phyloP scores from a whole-genome alignment of 2,329 filamentous ascomycete species.

The Fusarium armeniacum region DNA sequence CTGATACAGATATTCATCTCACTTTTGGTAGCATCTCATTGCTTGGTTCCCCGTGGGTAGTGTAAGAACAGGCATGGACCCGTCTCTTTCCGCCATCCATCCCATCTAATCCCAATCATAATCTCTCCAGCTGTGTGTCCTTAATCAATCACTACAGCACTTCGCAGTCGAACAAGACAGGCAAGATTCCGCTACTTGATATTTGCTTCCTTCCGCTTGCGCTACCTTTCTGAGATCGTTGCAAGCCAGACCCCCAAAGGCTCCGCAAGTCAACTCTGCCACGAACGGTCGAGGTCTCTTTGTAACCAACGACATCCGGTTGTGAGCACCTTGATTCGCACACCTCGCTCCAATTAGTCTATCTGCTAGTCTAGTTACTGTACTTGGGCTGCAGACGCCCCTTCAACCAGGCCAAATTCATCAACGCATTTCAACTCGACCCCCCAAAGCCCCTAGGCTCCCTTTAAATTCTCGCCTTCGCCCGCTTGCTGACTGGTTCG shows the following conservation, averaged over 20 bases:
- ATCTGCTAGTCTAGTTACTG: slow-evolving; percentile 24
- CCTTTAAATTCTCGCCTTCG: slow-evolving; percentile 42
- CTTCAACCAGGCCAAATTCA: slow-evolving; percentile 34
- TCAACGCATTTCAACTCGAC: slow-evolving; percentile 33
- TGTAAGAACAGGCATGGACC: neutral
- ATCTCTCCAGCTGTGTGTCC: slow-evolving; percentile 1
- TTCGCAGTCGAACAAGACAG: slow-evolving; percentile 15
- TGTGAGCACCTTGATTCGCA: slow-evolving; percentile 26
- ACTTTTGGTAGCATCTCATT: slow-evolving; percentile 3
- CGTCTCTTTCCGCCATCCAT: neutral
- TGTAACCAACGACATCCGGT: slow-evolving; percentile 40
- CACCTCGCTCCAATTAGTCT: slow-evolving; percentile 29
- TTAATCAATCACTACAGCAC: neutral
- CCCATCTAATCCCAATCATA: slow-evolving; percentile 1
- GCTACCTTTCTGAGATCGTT: slow-evolving; percentile 24
- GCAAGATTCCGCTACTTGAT: slow-evolving; percentile 23
- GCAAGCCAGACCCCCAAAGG: slow-evolving; percentile 2
- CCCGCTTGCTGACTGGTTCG: slow-evolving; percentile 39
- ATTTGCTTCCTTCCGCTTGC: slow-evolving; percentile 34
- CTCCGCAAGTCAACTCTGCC: slow-evolving; percentile 37
- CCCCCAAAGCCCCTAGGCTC: slow-evolving; percentile 34
- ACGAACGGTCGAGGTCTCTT: slow-evolving; percentile 35
- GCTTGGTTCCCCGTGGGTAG: slow-evolving; percentile 9
- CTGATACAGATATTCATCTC: neutral
- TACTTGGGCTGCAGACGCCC: slow-evolving; percentile 35